Evolutionary conservation across 345 rosid species (phyloP), one percentile per base, ranked within the genome.

Genomic region (Raphanus raphanistrum): DNA sequence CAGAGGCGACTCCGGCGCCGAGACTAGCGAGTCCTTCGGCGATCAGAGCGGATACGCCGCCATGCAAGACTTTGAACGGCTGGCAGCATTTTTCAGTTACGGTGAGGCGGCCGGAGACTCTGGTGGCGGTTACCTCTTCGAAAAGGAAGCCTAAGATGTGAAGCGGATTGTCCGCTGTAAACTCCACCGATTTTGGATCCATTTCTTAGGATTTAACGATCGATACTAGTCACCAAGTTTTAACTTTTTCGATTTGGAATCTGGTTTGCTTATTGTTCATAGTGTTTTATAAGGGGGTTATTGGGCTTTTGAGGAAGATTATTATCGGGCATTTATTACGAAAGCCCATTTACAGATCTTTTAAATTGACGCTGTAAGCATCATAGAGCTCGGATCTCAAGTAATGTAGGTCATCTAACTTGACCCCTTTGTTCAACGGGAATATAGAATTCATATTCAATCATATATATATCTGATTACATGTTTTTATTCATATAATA

Each of bases 1-100:
- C 94, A 4, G 90, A 88, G 4, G 94, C 93, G 65, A 95, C 70
- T 71, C 87, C 92, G 2, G 99, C 99, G 21, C 99, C 99, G 4
- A 90, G 55, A 86, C 99, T 95, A 0, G 99, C 97, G 83, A 95
- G 63, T 3, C 84, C 79, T 82, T 92, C 96, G 26, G 97, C 85
- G 41, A 92, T 84, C 79, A 95, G 80, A 25, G 99, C 99, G 17
- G 97, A 95, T 2, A 92, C 92, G 21, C 99, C 98, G 35, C 98
- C 98, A 82, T 92, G 99, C 71, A 95, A 74, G 75, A 95, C 98
- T 78, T 91, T 90, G 85, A 95, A 95, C 4, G 99, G 97, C 89
- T 95, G 88, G 66, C 90, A 88, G 60, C 87, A 84, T 64, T 88
- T 85, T 2, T 63, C 59, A 35, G 92, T 83, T 6, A 91, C 84